Evolutionary conservation across 2,329 filamentous ascomycete species (phyloP), one percentile per base, ranked within the genome.

Genomic region (Metarhizium album): DNA sequence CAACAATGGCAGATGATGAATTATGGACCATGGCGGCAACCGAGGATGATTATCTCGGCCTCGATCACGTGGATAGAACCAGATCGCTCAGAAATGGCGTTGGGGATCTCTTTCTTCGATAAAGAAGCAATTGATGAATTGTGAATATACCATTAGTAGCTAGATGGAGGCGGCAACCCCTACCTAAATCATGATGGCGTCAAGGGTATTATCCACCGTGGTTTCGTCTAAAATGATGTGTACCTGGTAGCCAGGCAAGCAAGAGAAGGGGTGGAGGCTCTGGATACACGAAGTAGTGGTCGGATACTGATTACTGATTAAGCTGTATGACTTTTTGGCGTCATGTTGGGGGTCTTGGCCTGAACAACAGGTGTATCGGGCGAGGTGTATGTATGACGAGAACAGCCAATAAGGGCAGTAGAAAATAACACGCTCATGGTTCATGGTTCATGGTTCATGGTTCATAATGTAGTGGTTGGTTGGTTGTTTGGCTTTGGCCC

Each of bases 41-140:
- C 3, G 75, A 81, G 24, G 82, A 86, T 54, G 80, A 84, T 55
- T 72, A 74, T 55, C 73, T 86, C 52, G 83, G 82, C 18, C 65
- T 86, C 54, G 83, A 86, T 62, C 83, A 86, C 58, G 68, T 78
- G 45, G 82, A 86, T 67, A 76, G 81, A 60, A 72, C 79, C 48
- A 73, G 80, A 57, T 67, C 73, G 20, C 58, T 77, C 56, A 73
- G 80, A 53, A 83, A 83, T 60, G 81, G 80, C 45, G 74, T 71
- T 55, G 76, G 76, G 42, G 82, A 84, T 61, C 71, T 85, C 61
- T 84, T 84, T 68, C 75, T 84, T 57, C 66, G 65, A 62, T 70
- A 65, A 67, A 55, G 35, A 23, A 16, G 14, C 27, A 42, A 22
- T 18, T 22, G 22, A 45, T 13, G 27, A 16, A 18, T 18, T 18